Base-by-base conservation (phyloP, 2,329 filamentous ascomycete genomes). In the Diplodia corticola region DNA sequence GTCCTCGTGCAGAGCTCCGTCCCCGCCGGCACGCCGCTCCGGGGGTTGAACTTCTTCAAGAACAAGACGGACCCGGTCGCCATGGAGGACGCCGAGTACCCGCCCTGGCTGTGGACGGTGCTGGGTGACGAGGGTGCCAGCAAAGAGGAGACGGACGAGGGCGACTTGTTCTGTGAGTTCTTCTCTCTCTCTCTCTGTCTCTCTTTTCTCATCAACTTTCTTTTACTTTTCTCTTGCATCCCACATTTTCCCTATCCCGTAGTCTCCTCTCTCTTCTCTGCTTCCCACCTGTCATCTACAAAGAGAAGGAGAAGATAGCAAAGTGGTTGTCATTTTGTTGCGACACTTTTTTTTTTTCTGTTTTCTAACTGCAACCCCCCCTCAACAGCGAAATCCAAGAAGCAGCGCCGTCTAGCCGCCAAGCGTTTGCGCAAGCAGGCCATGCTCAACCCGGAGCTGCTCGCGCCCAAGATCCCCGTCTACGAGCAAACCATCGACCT, bases 401-500 rank as follows among this genome's bases (percentile, higher is more conserved):
- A 93, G 76, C 88, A 92, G 77, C 88, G 91, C 68, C 85, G 87
- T 66, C 76, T 89, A 65, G 91, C 91, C 9, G 87, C 88, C 49
- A 93, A 77, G 83, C 91, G 81, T 80, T 84, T 76, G 78, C 84
- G 79, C 74, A 91, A 74, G 77, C 88, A 74, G 85, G 77, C 88
- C 65, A 82, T 87, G 60, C 87, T 89, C 73, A 86, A 93, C 79
- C 79, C 90, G 17, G 87, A 87, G 63, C 83, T 86, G 33, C 80
- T 91, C 50, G 84, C 73, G 22, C 81, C 81, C 5, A 82, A 92
- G 81, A 81, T 95, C 44, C 91, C 91, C 10, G 76, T 94, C 48
- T 88, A 91, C 74, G 86, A 92, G 73, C 92, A 95, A 81, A 89
- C 85, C 22, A 84, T 94, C 73, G 92, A 95, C 82, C 76, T 95